phyloP scores from a whole-genome alignment of 2,329 filamentous ascomycete genomes.

The Fusarium haematococcum region DNA sequence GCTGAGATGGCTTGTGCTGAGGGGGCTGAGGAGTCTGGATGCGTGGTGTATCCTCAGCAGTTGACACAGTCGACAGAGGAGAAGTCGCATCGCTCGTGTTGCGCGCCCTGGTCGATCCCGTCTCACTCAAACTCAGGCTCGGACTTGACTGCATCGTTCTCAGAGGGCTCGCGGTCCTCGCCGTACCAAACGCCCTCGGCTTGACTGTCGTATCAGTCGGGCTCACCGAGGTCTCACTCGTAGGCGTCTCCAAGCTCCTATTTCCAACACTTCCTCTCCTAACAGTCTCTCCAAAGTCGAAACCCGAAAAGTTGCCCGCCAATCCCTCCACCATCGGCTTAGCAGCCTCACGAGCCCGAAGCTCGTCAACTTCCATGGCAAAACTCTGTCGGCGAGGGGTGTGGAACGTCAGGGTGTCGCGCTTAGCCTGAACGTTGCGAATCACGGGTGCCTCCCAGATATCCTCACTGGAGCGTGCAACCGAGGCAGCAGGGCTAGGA shows the following conservation, averaged over 20 bases:
- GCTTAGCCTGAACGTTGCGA: slow-evolving; percentile 61
- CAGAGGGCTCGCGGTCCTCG: slow-evolving; percentile 42
- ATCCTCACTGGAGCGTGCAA: slow-evolving; percentile 56
- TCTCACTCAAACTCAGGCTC: slow-evolving; percentile 35
- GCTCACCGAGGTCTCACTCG: slow-evolving; percentile 25
- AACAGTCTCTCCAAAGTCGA: slow-evolving; percentile 53
- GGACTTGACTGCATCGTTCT: slow-evolving; percentile 43
- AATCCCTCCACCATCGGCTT: slow-evolving; percentile 49
- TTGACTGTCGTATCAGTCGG: slow-evolving; percentile 34
- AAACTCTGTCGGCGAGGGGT: slow-evolving; percentile 61
- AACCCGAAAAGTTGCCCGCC: slow-evolving; percentile 53
- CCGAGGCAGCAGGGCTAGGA: slow-evolving; percentile 58
- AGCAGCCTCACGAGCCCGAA: slow-evolving; percentile 15
- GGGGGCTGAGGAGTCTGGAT: slow-evolving; percentile 29
- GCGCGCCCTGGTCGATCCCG: slow-evolving; percentile 31
- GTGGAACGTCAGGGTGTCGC: slow-evolving; percentile 62
- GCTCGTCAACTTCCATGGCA: slow-evolving; percentile 59
- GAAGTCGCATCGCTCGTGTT: slow-evolving; percentile 42
- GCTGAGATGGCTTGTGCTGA: slow-evolving; percentile 17
- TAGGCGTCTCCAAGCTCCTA: slow-evolving; percentile 28
- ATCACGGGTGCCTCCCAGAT: slow-evolving; percentile 56
- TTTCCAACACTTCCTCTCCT: slow-evolving; percentile 36
- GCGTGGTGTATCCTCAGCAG: slow-evolving; percentile 25
- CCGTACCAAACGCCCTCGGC: slow-evolving; percentile 19
- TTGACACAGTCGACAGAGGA: slow-evolving; percentile 34